phyloP scores from a whole-genome alignment of 495 filamentous ascomycete species.

The Hypoxylon fragiforme region DNA sequence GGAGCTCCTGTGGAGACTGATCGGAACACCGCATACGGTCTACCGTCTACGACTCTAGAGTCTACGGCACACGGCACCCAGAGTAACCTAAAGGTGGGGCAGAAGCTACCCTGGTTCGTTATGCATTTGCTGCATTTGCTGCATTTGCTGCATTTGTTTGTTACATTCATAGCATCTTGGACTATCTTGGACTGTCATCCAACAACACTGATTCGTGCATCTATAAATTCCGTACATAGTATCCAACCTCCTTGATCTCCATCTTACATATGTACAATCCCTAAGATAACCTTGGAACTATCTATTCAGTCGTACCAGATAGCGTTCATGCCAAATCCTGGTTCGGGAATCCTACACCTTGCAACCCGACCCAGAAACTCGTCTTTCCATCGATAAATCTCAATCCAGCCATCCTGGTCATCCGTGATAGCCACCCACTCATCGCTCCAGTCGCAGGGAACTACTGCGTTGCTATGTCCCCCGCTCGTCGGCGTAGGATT shows the following conservation, averaged over 20 bases:
- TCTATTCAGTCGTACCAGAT: constrained; percentile 83
- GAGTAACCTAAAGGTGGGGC: neutral
- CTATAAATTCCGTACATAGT: no score
- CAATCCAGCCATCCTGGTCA: constrained; percentile 81
- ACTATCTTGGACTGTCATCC: no score
- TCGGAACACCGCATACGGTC: neutral
- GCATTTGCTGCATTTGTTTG: no score
- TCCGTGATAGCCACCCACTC: constrained; percentile 85
- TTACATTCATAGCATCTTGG: no score
- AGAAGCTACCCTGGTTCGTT: neutral
- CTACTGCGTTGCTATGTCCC: constrained; percentile 82
- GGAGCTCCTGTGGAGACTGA: constrained; percentile 1
- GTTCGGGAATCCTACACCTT: constrained; percentile 72
- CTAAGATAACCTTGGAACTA: neutral
- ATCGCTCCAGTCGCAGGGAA: constrained; percentile 77
- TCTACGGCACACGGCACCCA: no score
- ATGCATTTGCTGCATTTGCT: neutral
- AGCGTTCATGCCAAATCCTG: constrained; percentile 87
- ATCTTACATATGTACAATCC: neutral
- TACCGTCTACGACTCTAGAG: no score
- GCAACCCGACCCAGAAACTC: constrained; percentile 78
- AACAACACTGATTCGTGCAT: no score
- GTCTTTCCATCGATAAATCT: constrained; percentile 81
- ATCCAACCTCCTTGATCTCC: no score
- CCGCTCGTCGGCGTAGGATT: constrained; percentile 84